Evolutionary conservation across 1,139 yeast species (phyloP), one percentile per base, ranked within the genome.

Genomic region (Kurtzmaniella natalensis): DNA sequence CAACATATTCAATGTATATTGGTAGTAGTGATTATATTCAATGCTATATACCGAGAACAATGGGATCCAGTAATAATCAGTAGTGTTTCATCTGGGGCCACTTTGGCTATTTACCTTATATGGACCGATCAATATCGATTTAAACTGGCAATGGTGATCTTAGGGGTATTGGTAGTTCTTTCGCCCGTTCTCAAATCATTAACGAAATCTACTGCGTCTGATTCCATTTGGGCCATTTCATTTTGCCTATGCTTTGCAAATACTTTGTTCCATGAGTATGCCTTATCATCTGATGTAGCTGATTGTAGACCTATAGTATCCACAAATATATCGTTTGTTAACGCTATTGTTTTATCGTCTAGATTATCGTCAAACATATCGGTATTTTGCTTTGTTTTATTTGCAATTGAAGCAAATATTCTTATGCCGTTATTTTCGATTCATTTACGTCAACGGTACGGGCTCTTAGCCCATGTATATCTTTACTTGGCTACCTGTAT

Each of bases 141-240:
- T 8, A 26, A 26, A 17, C 29, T 26, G 29, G 18, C 18, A 7
- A 17, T 26, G 3, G 29, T 26, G 22, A 26, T 26, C 14, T 9
- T 26, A 18, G 29, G 20, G 7, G 10, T 26, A 4, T 61, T 89
- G 31, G 63, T 88, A 30, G 79, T 94, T 0, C 61, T 89, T 29
- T 85, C 96, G 0, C 98, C 98, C 0, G 92, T 92, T 3, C 68
- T 92, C 36, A 84, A 86, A 46, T 88, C 96, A 0, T 68, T 94
- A 33, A 88, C 96, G 0, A 76, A 78, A 45, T 84, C 96, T 1
- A 87, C 96, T 0, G 77, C 96, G 0, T 83, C 94, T 1, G 97
- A 92, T 57, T 87, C 96, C 13, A 87, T 94, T 42, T 92, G 98
- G 97, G 88, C 95, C 0, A 59, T 92, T 6, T 78, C 95, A 3